A percentile compares a stretch with the other conserved stretches of the same genome.
phyloP scores from a whole-genome alignment of 2,329 filamentous ascomycete species.

The Sporothrix dimorphospora region DNA sequence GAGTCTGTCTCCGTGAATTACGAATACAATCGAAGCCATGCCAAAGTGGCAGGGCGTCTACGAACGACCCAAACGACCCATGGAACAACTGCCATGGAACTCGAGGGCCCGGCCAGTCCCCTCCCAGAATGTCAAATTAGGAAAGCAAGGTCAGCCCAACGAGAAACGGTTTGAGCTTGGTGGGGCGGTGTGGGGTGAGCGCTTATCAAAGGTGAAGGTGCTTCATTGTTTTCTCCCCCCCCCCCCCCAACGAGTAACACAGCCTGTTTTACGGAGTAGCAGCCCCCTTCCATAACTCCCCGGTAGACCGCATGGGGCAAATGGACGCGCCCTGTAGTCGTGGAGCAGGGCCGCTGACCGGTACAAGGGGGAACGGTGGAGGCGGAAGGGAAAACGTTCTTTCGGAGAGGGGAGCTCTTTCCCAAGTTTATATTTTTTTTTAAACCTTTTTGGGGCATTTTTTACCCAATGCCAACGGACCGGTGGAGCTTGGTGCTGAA shows the following conservation, averaged over 20 bases:
- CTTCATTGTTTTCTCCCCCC: background rate
- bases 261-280: background rate
- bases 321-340: background rate
- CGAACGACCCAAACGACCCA: background rate
- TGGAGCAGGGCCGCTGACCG: background rate
- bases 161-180: constrained; percentile 19
- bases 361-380: constrained; percentile 3
- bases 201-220: background rate
- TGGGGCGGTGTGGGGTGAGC: constrained; percentile 18
- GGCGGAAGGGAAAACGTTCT: no score
- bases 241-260: background rate
- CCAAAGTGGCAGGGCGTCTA: background rate
- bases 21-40: background rate
- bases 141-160: constrained; percentile 21
- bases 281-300: background rate
- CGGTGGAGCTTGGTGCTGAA: background rate
- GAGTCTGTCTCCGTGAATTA: background rate
- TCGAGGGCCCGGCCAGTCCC: background rate
- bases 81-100: constrained; percentile 10
- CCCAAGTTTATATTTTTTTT: background rate
- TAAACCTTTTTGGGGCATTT: background rate
- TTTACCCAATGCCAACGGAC: constrained; percentile 4
- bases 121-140: constrained; percentile 12
- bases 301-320: background rate
- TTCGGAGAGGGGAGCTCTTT: background rate